These are phyloP conservation scores for Pseudoscleropodium purum DNA, from an alignment of 225 moss, liverwort and hornwort species.

Conservation along the genomic window DNA sequence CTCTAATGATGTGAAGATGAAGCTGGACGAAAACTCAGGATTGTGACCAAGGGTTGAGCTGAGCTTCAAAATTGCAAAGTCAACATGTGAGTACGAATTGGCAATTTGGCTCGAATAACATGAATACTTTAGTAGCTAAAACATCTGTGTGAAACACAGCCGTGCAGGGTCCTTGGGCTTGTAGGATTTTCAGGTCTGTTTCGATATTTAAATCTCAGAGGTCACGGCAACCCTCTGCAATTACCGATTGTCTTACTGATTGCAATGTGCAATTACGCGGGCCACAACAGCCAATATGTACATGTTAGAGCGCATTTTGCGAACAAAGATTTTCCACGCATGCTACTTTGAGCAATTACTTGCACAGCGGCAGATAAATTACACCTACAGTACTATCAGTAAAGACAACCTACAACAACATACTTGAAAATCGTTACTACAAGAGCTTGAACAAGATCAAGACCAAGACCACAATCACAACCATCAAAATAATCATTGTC, in stretches of 20 bases:
- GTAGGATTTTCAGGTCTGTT: not conserved
- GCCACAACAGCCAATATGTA: not conserved
- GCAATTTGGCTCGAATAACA: not conserved
- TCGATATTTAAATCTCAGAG: not conserved
- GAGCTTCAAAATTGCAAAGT: not conserved
- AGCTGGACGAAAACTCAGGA: not conserved
- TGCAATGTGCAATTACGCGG: not conserved
- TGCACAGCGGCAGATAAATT: not conserved
- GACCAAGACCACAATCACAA: constrained; percentile 72
- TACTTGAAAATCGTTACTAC: not conserved
- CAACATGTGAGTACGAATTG: not conserved
- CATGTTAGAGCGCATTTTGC: constrained; percentile 1
- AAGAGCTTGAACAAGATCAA: constrained; percentile 60
- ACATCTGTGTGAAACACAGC: not conserved
- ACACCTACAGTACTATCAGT: constrained; percentile 4
- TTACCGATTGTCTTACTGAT: not conserved
- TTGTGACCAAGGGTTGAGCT: not conserved
- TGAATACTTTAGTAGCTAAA: not conserved
- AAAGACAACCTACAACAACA: constrained; percentile 7
- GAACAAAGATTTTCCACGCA: not conserved
- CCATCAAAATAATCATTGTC: constrained; percentile 78
- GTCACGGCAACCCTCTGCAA: not conserved
- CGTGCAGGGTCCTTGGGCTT: not conserved
- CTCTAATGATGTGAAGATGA: not conserved
- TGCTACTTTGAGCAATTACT: not conserved